phyloP scores from a whole-genome alignment of 208 protist species.

The Crithidia expoeki region DNA sequence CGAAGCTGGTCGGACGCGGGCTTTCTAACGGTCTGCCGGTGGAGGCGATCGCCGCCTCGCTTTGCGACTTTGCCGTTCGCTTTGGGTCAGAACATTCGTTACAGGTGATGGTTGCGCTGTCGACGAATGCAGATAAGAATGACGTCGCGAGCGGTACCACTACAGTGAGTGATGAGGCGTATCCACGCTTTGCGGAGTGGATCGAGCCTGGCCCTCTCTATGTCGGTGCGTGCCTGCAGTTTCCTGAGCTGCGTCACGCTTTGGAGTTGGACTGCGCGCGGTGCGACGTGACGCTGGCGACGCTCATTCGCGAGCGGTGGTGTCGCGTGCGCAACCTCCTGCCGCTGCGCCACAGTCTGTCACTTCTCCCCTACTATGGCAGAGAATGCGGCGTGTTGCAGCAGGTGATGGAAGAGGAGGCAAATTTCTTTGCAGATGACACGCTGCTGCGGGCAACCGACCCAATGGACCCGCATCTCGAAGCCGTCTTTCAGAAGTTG shows the following conservation, averaged over 20 bases:
- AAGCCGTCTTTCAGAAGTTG: conserved; percentile 17
- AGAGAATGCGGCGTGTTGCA: conserved; percentile 69
- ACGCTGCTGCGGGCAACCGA: conserved; percentile 15
- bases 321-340: conserved; percentile 57
- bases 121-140: conserved; percentile 7
- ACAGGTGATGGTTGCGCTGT: conserved; percentile 77
- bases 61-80: conserved; percentile 83
- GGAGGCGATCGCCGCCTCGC: conserved; percentile 57
- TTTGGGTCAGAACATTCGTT: conserved; percentile 75
- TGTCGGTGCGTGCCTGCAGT: conserved; percentile 49
- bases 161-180: background rate
- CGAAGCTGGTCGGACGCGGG: conserved; percentile 63
- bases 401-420: conserved; percentile 85
- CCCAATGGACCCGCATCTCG: conserved; percentile 14
- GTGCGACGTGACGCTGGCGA: conserved; percentile 46
- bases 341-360: conserved; percentile 44
- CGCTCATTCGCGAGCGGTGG: conserved; percentile 68
- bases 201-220: conserved; percentile 77
- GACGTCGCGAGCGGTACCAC: no score
- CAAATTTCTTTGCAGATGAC: conserved; percentile 53
- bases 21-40: conserved; percentile 38
- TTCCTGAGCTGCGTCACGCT: conserved; percentile 39
- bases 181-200: conserved; percentile 48
- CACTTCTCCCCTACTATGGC: conserved; percentile 57
- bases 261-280: conserved; percentile 67